Conservation (phyloP, 1,284 basidiomycete genomes). For the Hypsizygus ulmarius region DNA sequence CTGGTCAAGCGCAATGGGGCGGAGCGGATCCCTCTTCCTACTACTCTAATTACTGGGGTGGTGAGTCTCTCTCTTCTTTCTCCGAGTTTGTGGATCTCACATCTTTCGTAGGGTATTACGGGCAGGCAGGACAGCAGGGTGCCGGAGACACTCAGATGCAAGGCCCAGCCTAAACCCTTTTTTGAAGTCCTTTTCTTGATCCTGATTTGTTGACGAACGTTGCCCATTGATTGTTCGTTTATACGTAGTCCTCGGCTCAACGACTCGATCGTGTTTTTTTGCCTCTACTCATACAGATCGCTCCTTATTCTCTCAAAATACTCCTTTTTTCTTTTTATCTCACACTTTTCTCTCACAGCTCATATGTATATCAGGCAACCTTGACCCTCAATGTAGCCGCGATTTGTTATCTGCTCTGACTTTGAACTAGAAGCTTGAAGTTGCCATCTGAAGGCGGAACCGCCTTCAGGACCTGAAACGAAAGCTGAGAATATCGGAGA, state of each 20-base stretch:
- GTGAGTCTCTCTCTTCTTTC: slow-evolving; percentile 39
- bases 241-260: slow-evolving; percentile 4
- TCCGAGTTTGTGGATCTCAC: slow-evolving; percentile 4
- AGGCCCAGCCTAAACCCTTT: slow-evolving; percentile 46
- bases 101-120: slow-evolving; percentile 63
- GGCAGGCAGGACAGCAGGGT: slow-evolving; percentile 61
- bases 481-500: too few relatives aligned
- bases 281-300: slow-evolving; percentile 15
- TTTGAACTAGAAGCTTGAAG: not conserved
- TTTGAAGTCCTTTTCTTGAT: slow-evolving; percentile 19
- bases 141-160: slow-evolving; percentile 59
- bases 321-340: slow-evolving; percentile 12
- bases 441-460: too few relatives aligned
- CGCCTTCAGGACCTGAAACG: too few relatives aligned
- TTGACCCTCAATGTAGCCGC: slow-evolving; percentile 9
- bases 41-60: slow-evolving; percentile 83
- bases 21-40: slow-evolving; percentile 70
- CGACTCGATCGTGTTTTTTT: slow-evolving; percentile 11
- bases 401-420: not conserved
- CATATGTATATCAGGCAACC: slow-evolving; percentile 18
- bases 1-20: slow-evolving; percentile 70
- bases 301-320: slow-evolving; percentile 21
- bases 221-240: slow-evolving; percentile 17
- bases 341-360: slow-evolving; percentile 2
- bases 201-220: slow-evolving; percentile 21